phyloP scores from a whole-genome alignment of 2,329 filamentous ascomycete species.

The Fusarium foetens region DNA sequence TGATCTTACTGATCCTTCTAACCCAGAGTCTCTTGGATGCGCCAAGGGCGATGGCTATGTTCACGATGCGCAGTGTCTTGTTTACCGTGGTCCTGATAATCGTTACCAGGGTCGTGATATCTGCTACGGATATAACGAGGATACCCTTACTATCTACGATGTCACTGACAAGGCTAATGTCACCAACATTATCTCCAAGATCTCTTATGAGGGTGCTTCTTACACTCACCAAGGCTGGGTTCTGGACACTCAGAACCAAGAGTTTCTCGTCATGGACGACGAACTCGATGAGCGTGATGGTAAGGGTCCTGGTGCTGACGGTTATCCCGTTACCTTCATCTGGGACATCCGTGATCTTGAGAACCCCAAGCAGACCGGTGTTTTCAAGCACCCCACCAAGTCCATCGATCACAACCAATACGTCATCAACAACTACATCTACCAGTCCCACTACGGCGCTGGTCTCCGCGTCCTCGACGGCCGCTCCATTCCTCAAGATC shows the following conservation, averaged over 20 bases:
- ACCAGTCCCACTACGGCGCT: slow-evolving; percentile 62
- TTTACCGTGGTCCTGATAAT: slow-evolving; percentile 62
- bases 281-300: slow-evolving; percentile 61
- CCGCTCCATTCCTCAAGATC: slow-evolving; percentile 51
- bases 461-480: slow-evolving; percentile 57
- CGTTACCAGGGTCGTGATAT: slow-evolving; percentile 61
- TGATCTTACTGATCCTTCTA: slow-evolving; percentile 63
- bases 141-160: slow-evolving; percentile 64
- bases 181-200: slow-evolving; percentile 60
- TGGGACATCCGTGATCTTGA: slow-evolving; percentile 59
- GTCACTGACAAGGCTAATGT: slow-evolving; percentile 59
- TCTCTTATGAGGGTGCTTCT: slow-evolving; percentile 64
- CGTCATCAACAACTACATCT: slow-evolving; percentile 55
- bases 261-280: slow-evolving; percentile 63
- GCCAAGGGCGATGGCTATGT: slow-evolving; percentile 66
- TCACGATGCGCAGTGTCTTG: slow-evolving; percentile 68
- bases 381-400: slow-evolving; percentile 53
- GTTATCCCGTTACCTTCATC: slow-evolving; percentile 61
- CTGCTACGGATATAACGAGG: slow-evolving; percentile 67
- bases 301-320: slow-evolving; percentile 53
- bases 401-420: slow-evolving; percentile 63
- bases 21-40: slow-evolving; percentile 64
- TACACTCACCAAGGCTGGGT: slow-evolving; percentile 70
- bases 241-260: slow-evolving; percentile 56
- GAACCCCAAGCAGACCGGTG: slow-evolving; percentile 55